Conservation (phyloP, 2,329 filamentous ascomycete species). For the Mycosphaerella arachidis region DNA sequence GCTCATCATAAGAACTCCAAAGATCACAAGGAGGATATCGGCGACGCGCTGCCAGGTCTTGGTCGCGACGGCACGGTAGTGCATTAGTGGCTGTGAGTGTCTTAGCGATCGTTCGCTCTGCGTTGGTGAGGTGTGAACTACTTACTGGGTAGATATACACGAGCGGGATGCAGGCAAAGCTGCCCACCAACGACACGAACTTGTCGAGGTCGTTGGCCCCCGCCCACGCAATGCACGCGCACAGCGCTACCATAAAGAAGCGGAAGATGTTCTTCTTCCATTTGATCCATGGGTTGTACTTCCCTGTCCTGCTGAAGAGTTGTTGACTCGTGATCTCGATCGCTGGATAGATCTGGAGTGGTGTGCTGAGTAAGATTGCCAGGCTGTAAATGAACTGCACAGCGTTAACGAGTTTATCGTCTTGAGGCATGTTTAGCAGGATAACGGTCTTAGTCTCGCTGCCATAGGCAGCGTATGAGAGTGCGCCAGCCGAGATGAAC, state of each 20-base stretch:
- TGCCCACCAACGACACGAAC: constrained; percentile 92
- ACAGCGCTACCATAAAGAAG: constrained; percentile 85
- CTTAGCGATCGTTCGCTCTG: constrained; percentile 3
- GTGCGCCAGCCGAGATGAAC: constrained; percentile 84
- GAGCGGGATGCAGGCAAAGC: constrained; percentile 94
- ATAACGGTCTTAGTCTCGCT: constrained; percentile 95
- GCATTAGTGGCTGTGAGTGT: constrained; percentile 71
- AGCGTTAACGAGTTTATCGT: constrained; percentile 88
- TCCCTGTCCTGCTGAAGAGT: constrained; percentile 87
- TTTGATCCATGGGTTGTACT: constrained; percentile 98
- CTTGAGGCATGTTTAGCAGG: constrained; percentile 90
- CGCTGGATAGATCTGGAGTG: constrained; percentile 93
- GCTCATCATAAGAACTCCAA: constrained; percentile 80
- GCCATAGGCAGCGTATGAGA: constrained; percentile 94
- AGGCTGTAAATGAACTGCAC: constrained; percentile 97
- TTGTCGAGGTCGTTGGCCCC: constrained; percentile 93
- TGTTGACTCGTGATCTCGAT: constrained; percentile 96
- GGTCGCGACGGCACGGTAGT: constrained; percentile 74
- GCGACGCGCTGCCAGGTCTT: constrained; percentile 62
- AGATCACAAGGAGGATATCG: constrained; percentile 72
- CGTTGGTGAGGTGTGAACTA: constrained; percentile 24
- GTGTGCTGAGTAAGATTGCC: constrained; percentile 92
- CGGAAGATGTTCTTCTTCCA: constrained; percentile 99
- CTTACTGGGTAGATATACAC: constrained; percentile 97
- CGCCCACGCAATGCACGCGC: constrained; percentile 82